Evolutionary conservation across 441 rosid genomes (phyloP).

Genomic region (Adansonia rubrostipa): DNA sequence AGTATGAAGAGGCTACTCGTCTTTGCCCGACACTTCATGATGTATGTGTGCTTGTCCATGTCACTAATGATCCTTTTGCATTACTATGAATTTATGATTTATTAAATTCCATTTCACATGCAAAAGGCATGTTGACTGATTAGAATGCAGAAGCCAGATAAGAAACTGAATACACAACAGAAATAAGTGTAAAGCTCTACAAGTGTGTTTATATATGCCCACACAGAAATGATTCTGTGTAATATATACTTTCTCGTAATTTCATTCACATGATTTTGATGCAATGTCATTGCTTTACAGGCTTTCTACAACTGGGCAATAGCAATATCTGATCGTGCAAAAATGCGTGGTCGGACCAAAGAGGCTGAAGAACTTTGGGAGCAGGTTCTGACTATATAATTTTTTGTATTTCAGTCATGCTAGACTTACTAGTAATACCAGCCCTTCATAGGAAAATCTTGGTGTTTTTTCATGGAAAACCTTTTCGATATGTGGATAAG

Average conservation of each 20-base stretch:
- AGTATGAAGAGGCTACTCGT: conserved; percentile 89
- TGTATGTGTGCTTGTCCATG: conserved; percentile 53
- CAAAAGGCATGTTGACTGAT: conserved; percentile 15
- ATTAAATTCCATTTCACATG: background rate
- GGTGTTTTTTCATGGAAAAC: conserved; percentile 6
- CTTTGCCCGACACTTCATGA: conserved; percentile 96
- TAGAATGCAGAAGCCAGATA: conserved; percentile 9
- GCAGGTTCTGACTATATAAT: conserved; percentile 55
- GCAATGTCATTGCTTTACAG: conserved; percentile 46
- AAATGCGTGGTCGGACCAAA: conserved; percentile 98
- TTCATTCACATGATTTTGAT: conserved; percentile 16
- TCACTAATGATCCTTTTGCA: conserved; percentile 28
- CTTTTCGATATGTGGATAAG: conserved; percentile 6
- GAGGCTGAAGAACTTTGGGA: conserved; percentile 99
- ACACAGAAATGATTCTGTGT: background rate
- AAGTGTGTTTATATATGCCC: background rate
- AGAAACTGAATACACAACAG: background rate
- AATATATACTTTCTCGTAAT: background rate
- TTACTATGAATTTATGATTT: conserved; percentile 26
- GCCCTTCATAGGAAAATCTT: background rate
- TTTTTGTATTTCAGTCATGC: conserved; percentile 17
- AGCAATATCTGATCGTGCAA: conserved; percentile 97
- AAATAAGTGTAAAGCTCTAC: background rate
- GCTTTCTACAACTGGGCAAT: conserved; percentile 99
- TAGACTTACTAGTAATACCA: conserved; percentile 4